These are phyloP conservation scores for Amborella trichopoda DNA, from an alignment of 164 flowering plant genomes.

Conservation along the genomic window DNA sequence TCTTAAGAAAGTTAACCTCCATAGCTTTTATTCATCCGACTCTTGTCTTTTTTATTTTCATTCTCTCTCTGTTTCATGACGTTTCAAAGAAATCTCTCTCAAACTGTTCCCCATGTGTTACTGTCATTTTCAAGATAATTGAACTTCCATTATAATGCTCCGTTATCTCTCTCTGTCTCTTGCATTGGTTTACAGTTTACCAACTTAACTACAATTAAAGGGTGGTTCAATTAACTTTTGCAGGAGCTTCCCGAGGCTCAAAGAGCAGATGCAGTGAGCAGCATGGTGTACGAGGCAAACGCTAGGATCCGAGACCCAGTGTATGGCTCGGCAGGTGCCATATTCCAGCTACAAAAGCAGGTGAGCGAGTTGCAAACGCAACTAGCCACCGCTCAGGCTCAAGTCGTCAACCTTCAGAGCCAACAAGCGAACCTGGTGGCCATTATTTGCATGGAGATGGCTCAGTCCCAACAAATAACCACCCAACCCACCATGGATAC, in stretches of 20 bases:
- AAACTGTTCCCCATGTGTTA: too few relatives aligned
- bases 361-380: slow-evolving; percentile 53
- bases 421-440: slow-evolving; percentile 41
- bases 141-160: too few relatives aligned
- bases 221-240: not conserved
- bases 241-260: slow-evolving; percentile 56
- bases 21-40: too few relatives aligned
- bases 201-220: too few relatives aligned
- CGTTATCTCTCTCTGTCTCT: too few relatives aligned
- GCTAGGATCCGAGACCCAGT: slow-evolving; percentile 67
- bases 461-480: slow-evolving; percentile 12
- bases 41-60: too few relatives aligned
- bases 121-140: too few relatives aligned
- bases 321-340: slow-evolving; percentile 64
- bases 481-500: too few relatives aligned
- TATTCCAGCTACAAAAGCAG: slow-evolving; percentile 64
- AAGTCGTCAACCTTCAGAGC: slow-evolving; percentile 26
- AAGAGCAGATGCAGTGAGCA: slow-evolving; percentile 70
- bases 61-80: too few relatives aligned
- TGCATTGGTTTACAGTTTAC: too few relatives aligned
- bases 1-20: too few relatives aligned
- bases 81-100: too few relatives aligned
- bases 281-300: slow-evolving; percentile 78
- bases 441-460: slow-evolving; percentile 41
- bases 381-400: slow-evolving; percentile 58